phyloP scores from a whole-genome alignment of 495 filamentous ascomycete species.

The Opeltia flavorubescens region DNA sequence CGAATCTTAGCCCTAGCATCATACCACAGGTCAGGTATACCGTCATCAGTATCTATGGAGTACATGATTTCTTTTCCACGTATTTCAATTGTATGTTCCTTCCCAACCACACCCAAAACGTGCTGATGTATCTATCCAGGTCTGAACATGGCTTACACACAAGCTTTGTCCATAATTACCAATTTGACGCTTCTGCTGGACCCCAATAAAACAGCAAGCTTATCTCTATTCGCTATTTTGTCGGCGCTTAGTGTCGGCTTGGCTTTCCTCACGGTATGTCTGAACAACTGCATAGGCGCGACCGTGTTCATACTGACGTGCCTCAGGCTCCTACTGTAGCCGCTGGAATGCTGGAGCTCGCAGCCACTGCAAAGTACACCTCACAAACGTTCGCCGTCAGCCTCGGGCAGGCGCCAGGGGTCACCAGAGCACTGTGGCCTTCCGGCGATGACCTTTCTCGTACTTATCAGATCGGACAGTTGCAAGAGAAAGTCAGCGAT shows the following conservation, averaged over 20 bases:
- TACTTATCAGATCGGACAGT: slow-evolving; percentile 4
- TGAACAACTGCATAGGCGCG: not conserved
- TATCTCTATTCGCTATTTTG: not conserved
- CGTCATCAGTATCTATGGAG: slow-evolving; percentile 5
- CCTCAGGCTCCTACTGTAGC: slow-evolving; percentile 5
- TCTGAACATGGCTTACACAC: not conserved
- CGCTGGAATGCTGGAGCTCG: not conserved
- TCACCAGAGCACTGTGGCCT: slow-evolving; percentile 7
- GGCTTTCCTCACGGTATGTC: not conserved
- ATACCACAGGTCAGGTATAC: slow-evolving; percentile 5
- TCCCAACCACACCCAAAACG: not conserved
- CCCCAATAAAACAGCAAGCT: not conserved
- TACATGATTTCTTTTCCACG: slow-evolving; percentile 3
- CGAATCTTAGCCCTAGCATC: slow-evolving; percentile 3
- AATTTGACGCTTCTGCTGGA: not conserved
- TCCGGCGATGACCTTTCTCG: not conserved
- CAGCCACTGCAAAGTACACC: not conserved
- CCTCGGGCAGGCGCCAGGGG: slow-evolving; percentile 5
- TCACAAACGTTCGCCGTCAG: not conserved
- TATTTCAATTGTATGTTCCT: slow-evolving; percentile 5
- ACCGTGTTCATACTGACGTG: not conserved
- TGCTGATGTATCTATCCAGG: not conserved
- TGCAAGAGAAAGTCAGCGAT: not conserved
- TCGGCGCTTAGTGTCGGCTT: not conserved
- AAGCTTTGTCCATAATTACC: not conserved